A percentile compares a stretch with the other conserved stretches of the same genome.
Evolutionary conservation across 2,329 filamentous ascomycete species (phyloP).

Genomic region (Nemania sp.): DNA sequence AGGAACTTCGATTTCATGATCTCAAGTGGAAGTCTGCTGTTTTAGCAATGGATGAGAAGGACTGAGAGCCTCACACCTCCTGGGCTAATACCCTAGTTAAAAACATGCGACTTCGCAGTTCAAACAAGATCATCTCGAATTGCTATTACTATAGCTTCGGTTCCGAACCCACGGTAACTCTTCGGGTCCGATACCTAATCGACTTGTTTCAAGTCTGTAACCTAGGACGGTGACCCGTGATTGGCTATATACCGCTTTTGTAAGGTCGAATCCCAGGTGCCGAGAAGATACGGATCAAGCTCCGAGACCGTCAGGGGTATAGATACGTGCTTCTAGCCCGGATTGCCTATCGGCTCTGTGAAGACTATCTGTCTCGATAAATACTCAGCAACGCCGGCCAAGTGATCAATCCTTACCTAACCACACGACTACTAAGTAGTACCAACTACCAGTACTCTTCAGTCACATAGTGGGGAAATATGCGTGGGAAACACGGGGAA

Average conservation of each 20-base stretch:
- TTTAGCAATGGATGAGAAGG: neutral
- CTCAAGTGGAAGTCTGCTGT: neutral
- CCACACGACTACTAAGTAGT: neutral
- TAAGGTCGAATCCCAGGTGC: constrained; percentile 11
- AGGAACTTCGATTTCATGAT: neutral
- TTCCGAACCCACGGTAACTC: neutral
- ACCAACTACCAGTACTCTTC: too few relatives aligned
- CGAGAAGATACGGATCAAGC: constrained; percentile 4
- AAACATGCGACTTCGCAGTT: too few relatives aligned
- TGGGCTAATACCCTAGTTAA: neutral
- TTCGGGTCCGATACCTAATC: constrained; percentile 4
- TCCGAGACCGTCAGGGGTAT: neutral
- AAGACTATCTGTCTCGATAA: neutral
- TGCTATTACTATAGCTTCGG: neutral
- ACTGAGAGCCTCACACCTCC: neutral
- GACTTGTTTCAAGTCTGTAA: neutral
- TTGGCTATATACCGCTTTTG: neutral
- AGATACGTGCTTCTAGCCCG: neutral
- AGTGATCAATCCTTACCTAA: neutral
- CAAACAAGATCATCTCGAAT: too few relatives aligned
- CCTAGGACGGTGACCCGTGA: neutral
- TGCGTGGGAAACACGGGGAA: neutral
- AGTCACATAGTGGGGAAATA: neutral
- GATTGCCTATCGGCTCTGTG: neutral
- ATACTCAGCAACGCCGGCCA: neutral